These are phyloP conservation scores for Fusarium tjaetaba DNA, from an alignment of 2,329 filamentous ascomycete species.

Conservation along the genomic window DNA sequence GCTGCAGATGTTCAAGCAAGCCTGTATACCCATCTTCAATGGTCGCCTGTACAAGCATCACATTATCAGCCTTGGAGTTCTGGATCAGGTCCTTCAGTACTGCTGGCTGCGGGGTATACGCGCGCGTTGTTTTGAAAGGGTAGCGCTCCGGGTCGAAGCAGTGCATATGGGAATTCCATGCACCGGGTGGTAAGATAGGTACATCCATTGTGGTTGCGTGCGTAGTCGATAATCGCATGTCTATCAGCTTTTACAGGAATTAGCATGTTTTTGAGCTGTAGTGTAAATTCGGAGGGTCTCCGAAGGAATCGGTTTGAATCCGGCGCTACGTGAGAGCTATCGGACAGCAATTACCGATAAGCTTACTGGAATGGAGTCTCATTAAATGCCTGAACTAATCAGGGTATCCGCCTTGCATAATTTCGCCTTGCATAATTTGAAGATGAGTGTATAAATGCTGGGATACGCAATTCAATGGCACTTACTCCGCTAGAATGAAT, in stretches of 20 bases:
- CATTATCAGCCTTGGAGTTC: neutral
- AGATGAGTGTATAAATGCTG: no score
- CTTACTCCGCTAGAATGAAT: no score
- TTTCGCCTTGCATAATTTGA: no score
- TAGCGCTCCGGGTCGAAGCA: neutral
- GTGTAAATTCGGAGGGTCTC: neutral
- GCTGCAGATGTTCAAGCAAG: neutral
- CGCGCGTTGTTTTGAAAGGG: neutral
- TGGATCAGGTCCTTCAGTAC: neutral
- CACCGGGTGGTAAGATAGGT: neutral
- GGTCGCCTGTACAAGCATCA: constrained; percentile 10
- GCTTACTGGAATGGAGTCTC: no score
- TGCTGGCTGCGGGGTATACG: constrained; percentile 6
- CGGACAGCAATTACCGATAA: neutral
- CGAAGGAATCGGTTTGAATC: neutral
- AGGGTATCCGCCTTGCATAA: no score
- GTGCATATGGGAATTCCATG: constrained; percentile 7
- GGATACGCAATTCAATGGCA: fast-evolving
- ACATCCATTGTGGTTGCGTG: neutral
- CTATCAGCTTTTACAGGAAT: neutral
- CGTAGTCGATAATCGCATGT: neutral
- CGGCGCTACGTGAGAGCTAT: neutral
- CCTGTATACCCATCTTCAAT: constrained; percentile 7
- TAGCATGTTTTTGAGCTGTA: neutral
- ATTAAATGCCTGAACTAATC: no score